Conservation (phyloP, 306 rosid species). For the Corylus avellana region DNA sequence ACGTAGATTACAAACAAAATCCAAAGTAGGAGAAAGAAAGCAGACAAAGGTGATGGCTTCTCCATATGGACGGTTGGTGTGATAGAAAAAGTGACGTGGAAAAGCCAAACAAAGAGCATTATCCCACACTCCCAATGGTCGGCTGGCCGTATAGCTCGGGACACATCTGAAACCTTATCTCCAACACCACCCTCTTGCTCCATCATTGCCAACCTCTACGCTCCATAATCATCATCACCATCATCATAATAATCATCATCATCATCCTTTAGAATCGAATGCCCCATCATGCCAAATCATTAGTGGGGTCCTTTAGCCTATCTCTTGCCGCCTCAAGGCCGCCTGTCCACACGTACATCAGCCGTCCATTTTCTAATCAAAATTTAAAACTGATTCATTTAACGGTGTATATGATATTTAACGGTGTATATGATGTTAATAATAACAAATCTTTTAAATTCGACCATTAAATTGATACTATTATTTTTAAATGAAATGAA, state of each 20-base stretch:
- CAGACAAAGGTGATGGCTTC: slow-evolving; percentile 47
- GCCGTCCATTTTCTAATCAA: too few species aligned
- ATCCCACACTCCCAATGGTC: slow-evolving; percentile 44
- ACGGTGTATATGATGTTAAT: too few species aligned
- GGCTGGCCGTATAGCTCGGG: slow-evolving; percentile 61
- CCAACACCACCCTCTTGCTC: slow-evolving; percentile 38
- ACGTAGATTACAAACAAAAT: slow-evolving; percentile 36
- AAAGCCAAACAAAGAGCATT: slow-evolving; percentile 67
- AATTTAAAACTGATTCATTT: too few species aligned
- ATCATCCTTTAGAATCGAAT: slow-evolving; percentile 55
- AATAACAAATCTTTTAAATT: too few species aligned
- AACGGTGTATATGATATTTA: too few species aligned
- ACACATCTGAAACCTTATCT: slow-evolving; percentile 78
- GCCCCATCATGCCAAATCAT: slow-evolving; percentile 68
- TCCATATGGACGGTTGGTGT: slow-evolving; percentile 47
- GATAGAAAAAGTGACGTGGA: slow-evolving; percentile 31
- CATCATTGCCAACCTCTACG: slow-evolving; percentile 51
- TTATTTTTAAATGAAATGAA: too few species aligned
- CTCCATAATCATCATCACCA: slow-evolving; percentile 30
- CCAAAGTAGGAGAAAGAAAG: slow-evolving; percentile 25
- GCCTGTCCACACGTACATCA: too few species aligned
- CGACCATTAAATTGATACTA: too few species aligned
- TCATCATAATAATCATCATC: slow-evolving; percentile 12
- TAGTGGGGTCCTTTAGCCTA: slow-evolving; percentile 40
- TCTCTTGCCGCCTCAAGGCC: background rate